Evolutionary conservation across 2,329 filamentous ascomycete species (phyloP).

Genomic region (Leptoxyphium fumago): DNA sequence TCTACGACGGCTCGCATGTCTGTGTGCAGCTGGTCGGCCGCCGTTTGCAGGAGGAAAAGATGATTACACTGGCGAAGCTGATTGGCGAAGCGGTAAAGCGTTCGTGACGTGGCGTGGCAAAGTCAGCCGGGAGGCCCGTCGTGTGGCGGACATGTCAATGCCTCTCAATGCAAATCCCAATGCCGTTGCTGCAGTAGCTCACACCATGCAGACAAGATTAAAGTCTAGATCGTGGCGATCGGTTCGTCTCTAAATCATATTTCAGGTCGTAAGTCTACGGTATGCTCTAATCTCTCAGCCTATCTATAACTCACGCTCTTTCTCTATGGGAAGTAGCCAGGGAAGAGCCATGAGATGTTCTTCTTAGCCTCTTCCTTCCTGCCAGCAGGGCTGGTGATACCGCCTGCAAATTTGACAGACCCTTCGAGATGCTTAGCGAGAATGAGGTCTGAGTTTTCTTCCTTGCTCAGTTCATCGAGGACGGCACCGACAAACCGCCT

Average conservation of each 20-base stretch:
- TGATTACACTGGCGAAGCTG: constrained; percentile 22
- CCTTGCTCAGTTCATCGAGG: constrained; percentile 66
- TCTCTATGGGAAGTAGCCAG: constrained; percentile 49
- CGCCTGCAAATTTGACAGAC: constrained; percentile 59
- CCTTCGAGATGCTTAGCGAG: constrained; percentile 70
- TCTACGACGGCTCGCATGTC: constrained; percentile 24
- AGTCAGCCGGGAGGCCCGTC: no score
- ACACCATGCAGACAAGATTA: no score
- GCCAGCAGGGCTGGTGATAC: constrained; percentile 67
- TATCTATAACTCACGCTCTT: no score
- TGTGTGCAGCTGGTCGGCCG: constrained; percentile 21
- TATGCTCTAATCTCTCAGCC: no score
- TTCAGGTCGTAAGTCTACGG: no score
- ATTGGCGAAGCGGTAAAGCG: constrained; percentile 11
- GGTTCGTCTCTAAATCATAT: no score
- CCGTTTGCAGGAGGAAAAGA: constrained; percentile 24
- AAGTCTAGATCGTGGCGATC: no score
- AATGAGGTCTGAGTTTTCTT: constrained; percentile 62
- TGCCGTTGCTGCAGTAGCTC: no score
- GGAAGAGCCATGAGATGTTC: constrained; percentile 77
- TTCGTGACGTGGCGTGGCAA: constrained; percentile 16
- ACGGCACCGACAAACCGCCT: constrained; percentile 73
- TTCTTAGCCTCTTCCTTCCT: constrained; percentile 59
- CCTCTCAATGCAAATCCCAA: no score
- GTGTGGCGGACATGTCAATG: no score